Percentiles rank a stretch among this genome's conserved stretches.
Conservation (phyloP, 2,329 filamentous ascomycete species). For the Tolypocladium ophioglossoides region DNA sequence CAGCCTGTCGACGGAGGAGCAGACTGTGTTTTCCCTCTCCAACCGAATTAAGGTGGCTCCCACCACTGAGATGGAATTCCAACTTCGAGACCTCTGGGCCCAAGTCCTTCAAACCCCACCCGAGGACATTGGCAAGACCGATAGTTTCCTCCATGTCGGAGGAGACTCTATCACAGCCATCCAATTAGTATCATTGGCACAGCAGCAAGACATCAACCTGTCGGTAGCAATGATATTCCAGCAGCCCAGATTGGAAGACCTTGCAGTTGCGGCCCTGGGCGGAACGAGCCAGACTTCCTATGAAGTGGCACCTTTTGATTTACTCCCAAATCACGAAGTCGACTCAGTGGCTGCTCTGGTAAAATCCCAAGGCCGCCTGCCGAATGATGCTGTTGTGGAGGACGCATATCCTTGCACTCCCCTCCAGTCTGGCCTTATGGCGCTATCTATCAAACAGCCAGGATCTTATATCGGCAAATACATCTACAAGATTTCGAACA, state of each 20-base stretch:
- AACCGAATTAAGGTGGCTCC: background rate
- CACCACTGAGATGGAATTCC: background rate
- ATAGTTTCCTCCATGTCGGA: conserved; percentile 17
- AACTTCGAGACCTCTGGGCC: conserved; percentile 5
- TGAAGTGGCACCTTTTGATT: background rate
- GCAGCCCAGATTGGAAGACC: background rate
- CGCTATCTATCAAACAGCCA: conserved; percentile 15
- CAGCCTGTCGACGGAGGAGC: background rate
- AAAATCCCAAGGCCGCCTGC: background rate
- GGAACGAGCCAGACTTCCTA: background rate
- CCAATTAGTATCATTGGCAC: background rate
- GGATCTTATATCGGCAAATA: conserved; percentile 24
- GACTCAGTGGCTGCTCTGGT: background rate
- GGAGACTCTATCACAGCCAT: conserved; percentile 17
- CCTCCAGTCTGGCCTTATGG: conserved; percentile 28
- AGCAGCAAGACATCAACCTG: too few species aligned
- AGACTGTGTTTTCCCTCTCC: background rate
- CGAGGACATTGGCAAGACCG: background rate
- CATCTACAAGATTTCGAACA: conserved; percentile 7
- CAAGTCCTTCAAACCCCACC: conserved; percentile 24
- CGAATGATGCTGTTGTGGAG: conserved; percentile 5
- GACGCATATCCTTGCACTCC: conserved; percentile 28
- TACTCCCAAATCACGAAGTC: conserved; percentile 4
- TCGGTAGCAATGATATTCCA: conserved; percentile 9
- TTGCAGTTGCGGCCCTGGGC: conserved; percentile 4